Evolutionary conservation across 2,329 filamentous ascomycete genomes (phyloP), one percentile per base, ranked within the genome.

Genomic region (Ciborinia camelliae): DNA sequence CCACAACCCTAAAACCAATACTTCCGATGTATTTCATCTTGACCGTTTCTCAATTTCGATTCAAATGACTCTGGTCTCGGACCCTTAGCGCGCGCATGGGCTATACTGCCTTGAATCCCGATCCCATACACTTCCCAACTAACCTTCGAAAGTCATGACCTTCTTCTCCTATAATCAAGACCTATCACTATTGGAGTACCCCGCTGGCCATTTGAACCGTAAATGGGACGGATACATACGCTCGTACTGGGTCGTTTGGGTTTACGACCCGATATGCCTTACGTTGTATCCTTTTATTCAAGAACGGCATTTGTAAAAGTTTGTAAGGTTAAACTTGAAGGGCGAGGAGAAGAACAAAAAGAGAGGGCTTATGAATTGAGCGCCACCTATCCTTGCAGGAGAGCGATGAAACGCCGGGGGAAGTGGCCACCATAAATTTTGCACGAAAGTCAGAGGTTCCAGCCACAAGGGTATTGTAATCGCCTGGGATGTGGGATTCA

Each of bases 381-480:
- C 39, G 54, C 45, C 32, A 28, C 39, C 32, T 45, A 58, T 58
- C 54, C 39, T 26, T 58, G 15, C 54, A 47, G 14, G 54, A 35
- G 28, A 47, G 28, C n/a, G 23, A 45, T 4, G 39, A 58, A 23
- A 45, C 28, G 7, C 20, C 32, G 10, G 32, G 39, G 30, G 37
- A 57, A 23, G 37, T 32, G 26, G 26, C 37, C 7, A 58, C 28
- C 28, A 58, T 58, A 28, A 45, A 23, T 14, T 45, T 26, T 32
- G 54, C 39, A 15, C 26, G 20, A 10, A 45, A 58, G 20, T 35
- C 4, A 6, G 54, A 28, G 0, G 39, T 35, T 45, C 54, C 54
- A 23, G 54, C 54, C 2, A 39, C 54, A 4, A 45, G 54, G 20
- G 39, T 47, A 35, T 45, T 58, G 39, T 47, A 35, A 58, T 58